Base-by-base conservation (phyloP, 2,329 filamentous ascomycete genomes). In the Ceratocystis lukuohia region DNA sequence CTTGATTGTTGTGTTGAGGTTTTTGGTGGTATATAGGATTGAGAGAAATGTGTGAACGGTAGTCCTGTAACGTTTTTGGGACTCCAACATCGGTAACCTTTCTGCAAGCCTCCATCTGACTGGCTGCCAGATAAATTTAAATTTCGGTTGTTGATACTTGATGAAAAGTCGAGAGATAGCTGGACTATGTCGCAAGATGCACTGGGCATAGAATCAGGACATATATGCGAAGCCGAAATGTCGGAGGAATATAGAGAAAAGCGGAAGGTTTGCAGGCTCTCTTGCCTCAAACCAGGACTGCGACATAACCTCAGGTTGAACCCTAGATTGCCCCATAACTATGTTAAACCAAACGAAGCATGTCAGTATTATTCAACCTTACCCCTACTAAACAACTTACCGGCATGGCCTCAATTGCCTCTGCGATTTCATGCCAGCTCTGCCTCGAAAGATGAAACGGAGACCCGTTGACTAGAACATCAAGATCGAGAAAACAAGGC, bases 271-370 rank as follows among this genome's bases (percentile, higher is more conserved):
- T 56, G 56, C 7, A 22, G 25, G 61, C 37, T 41, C 33, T 63
- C 30, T 45, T 12, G 20, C 12, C 17, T 22, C 56, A 22, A 8
- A 53, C 30, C 46, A 61, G 62, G 41, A 56, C 61, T 45, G 3
- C 45, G 66, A 50, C 66, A 65, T 44, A 62, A 33, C 41, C 62
- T 68, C 65, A 68, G 48, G 33, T 64, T 62, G 3, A 68, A 59
- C 33, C 66, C 66, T 44, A 68, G 59, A 64, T 64, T 62, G 50
- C 66, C 59, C 66, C 66, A 68, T 62, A 68, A 7, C 66, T 68
- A 59, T 17, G 41, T 28, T 25, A 7, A 45, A 37, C 12, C n/a
- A 41, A 37, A 33, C 4, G 22, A 37, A 28, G 48, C 15, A 8
- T 50, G 56, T 41, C 22, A 53, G 41, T 53, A 20, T 37, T 41